Evolutionary conservation across 2,329 filamentous ascomycete species (phyloP), one percentile per base, ranked within the genome.

Genomic region (Lecanicillium sp.): DNA sequence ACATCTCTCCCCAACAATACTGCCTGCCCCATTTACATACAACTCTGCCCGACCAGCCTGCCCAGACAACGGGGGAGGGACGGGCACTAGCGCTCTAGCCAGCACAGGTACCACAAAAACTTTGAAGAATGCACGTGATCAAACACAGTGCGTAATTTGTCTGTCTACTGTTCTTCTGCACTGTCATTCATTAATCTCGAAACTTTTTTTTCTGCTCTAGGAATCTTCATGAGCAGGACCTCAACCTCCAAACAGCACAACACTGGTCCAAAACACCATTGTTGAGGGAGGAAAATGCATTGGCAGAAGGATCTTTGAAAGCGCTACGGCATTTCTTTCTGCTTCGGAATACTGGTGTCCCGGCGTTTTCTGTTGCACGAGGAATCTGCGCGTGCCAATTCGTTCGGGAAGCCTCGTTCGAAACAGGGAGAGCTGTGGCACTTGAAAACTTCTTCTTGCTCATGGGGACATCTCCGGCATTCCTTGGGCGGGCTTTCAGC

Each of bases 111-210:
- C 7, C n/a, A 17, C 12, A 21, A 37, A n/a, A 23, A 11, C 7
- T 27, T n/a, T 19, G n/a, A 24, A 7, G 26, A 9, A n/a, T n/a
- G 33, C 48, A 50, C 48, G 48, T 50, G 48, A 50, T 8, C 1
- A 2, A 2, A 14, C 15, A 50, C 42, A 36, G 48, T 50, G 42
- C 27, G 10, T 3, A 17, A 6, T 5, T 6, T 3, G 5, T 4
- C 1, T 5, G 5, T 1, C 7, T 10, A 50, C 37, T 46, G 35
- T 38, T n/a, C 4, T 23, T 14, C 19, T 2, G 37, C 48, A 50
- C 48, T 50, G 48, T 50, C 23, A 36, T 50, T 40, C 8, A 50
- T 50, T 50, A 50, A 50, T 37, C 29, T 44, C 48, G 36, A 45
- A 40, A 33, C 36, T 50, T 50, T 50, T 50, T 49, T 46, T 50